Conservation (phyloP, 192 early-diverging fungal species). For the Backusella tuberculispora region DNA sequence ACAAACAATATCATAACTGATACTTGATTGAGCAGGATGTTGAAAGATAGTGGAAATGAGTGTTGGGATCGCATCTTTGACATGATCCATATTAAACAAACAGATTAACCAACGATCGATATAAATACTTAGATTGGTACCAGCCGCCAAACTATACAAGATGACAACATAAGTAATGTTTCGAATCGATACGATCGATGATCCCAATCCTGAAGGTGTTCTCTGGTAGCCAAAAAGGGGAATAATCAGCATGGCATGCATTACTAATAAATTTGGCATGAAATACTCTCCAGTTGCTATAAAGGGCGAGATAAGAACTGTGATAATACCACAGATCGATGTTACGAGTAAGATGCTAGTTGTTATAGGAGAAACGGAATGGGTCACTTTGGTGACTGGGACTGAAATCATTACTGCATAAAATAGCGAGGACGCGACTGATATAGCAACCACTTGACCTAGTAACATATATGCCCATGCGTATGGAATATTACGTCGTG, state of each 20-base stretch:
- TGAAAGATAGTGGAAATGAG: conserved; percentile 20
- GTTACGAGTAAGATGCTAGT: neutral
- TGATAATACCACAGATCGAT: conserved; percentile 15
- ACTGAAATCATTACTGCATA: conserved; percentile 28
- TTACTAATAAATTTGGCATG: conserved; percentile 32
- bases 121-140: conserved; percentile 25
- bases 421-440: conserved; percentile 30
- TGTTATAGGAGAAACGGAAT: neutral
- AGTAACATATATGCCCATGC: conserved; percentile 39
- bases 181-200: neutral
- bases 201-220: neutral
- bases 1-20: conserved; percentile 35
- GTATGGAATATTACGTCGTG: conserved; percentile 23
- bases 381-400: neutral
- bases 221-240: conserved; percentile 8
- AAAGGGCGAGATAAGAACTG: conserved; percentile 22
- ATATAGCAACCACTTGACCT: conserved; percentile 40
- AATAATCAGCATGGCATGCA: conserved; percentile 33
- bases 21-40: conserved; percentile 38
- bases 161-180: neutral
- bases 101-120: conserved; percentile 11
- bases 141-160: conserved; percentile 27
- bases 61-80: neutral
- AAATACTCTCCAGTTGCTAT: conserved; percentile 17
- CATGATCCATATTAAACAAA: neutral